Conservation (phyloP, 164 flowering plant genomes). For the Magnolia kwangsiensis region DNA sequence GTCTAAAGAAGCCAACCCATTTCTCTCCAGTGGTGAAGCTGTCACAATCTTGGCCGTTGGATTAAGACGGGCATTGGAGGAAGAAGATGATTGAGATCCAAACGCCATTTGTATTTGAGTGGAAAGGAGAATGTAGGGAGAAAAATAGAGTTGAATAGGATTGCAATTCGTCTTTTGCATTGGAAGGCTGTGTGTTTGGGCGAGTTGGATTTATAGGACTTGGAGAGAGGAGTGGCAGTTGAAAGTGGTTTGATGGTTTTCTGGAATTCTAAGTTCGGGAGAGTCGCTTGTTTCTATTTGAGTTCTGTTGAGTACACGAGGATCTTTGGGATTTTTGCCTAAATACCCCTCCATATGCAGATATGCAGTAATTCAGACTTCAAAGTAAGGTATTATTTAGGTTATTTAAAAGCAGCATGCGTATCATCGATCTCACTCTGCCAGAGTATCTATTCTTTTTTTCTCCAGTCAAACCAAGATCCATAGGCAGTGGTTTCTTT, state of each 20-base stretch:
- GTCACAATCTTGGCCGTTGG: conserved; percentile 8
- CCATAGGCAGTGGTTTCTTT: too few relatives aligned
- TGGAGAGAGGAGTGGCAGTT: neutral
- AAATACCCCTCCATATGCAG: neutral
- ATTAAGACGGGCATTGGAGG: neutral
- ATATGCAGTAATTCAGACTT: too few relatives aligned
- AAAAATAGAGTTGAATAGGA: neutral
- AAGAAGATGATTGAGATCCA: neutral
- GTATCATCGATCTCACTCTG: too few relatives aligned
- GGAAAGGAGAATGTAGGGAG: neutral
- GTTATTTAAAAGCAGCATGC: too few relatives aligned
- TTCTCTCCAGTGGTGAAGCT: conserved; percentile 40
- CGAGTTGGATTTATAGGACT: neutral
- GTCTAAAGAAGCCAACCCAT: conserved; percentile 45
- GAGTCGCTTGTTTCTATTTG: conserved; percentile 2
- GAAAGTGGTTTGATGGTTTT: conserved; percentile 3
- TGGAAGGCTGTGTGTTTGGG: neutral
- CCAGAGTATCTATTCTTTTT: too few relatives aligned
- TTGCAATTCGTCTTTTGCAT: neutral
- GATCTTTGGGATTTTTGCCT: neutral
- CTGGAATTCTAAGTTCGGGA: neutral
- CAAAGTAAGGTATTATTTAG: too few relatives aligned
- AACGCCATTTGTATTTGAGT: neutral
- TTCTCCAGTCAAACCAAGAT: too few relatives aligned
- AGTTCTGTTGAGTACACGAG: neutral